Evolutionary conservation across 768 basidiomycete genomes (phyloP), one percentile per base, ranked within the genome.

Genomic region (Lyophyllum atratum): DNA sequence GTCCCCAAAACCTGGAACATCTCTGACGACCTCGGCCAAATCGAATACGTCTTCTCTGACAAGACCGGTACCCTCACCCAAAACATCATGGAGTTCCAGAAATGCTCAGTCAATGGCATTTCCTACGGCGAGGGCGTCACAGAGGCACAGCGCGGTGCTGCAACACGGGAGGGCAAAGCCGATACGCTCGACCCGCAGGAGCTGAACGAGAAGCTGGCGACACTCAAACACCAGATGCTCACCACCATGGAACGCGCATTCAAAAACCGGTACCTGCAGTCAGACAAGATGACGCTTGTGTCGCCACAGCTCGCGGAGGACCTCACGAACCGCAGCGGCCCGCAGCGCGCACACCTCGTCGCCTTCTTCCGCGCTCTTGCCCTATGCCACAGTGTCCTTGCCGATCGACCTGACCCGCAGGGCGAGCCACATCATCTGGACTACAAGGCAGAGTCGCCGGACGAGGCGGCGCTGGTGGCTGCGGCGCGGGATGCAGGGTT

Each of bases 1-100:
- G 86, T 94, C 3, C 95, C 96, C 25, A 98, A 98, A 72, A 95
- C 93, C 5, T 98, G 96, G 95, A 96, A 95, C 69, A 95, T 98
- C 65, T 97, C 94, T 3, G 96, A 98, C 69, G 96, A 98, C 74
- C 85, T 99, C 1, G 96, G 96, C 24, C 96, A 98, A 76, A 98
- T 98, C 72, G 95, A 98, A 76, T 99, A 96, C 71, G 80, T 82
- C 31, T 82, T 81, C 59, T 94, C 90, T 10, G 93, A 95, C 81
- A 96, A 96, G 79, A 96, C 95, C 0, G 94, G 93, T 17, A 99
- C 96, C 7, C 86, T 99, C 48, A 99, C 96, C 0, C 95, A 97
- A 73, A 99, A 98, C 75, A 78, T 96, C 66, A 98, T 98, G 96
- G 95, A 96, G 76, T 98, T 97, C 76, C 93, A 97, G 70, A 95